phyloP scores from a whole-genome alignment of 2,329 filamentous ascomycete genomes.

The Pseudocercospora fijiensis region DNA sequence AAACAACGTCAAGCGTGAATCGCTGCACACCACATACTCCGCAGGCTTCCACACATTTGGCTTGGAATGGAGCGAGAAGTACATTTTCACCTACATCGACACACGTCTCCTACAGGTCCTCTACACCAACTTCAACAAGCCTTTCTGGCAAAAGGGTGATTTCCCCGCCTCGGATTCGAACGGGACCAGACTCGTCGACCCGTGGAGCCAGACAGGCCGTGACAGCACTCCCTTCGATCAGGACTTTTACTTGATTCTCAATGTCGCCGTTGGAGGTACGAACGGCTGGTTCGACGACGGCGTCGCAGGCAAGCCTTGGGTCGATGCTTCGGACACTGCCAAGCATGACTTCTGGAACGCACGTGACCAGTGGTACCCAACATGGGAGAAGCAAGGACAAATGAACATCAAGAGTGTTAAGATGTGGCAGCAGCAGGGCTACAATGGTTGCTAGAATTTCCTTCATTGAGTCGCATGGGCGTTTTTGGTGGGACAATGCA shows the following conservation, averaged over 20 bases:
- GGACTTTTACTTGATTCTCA: slow-evolving; percentile 45
- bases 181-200: slow-evolving; percentile 40
- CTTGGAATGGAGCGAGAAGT: slow-evolving; percentile 83
- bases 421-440: slow-evolving; percentile 52
- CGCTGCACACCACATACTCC: slow-evolving; percentile 72
- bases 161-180: slow-evolving; percentile 39
- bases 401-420: slow-evolving; percentile 43
- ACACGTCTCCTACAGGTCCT: slow-evolving; percentile 75
- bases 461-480: slow-evolving; percentile 9
- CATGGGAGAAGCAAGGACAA: slow-evolving; percentile 42
- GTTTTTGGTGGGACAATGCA: slow-evolving; percentile 10
- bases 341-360: slow-evolving; percentile 73
- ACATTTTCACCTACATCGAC: slow-evolving; percentile 84
- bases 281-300: slow-evolving; percentile 78
- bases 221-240: slow-evolving; percentile 44
- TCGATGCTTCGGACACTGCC: slow-evolving; percentile 65
- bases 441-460: slow-evolving; percentile 44
- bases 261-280: slow-evolving; percentile 43
- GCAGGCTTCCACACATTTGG: slow-evolving; percentile 72
- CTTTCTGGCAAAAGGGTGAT: slow-evolving; percentile 42
- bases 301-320: slow-evolving; percentile 72
- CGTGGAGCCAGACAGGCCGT: slow-evolving; percentile 40
- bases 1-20: slow-evolving; percentile 73
- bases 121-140: slow-evolving; percentile 59
- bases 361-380: slow-evolving; percentile 40